phyloP scores from a whole-genome alignment of 1,139 yeast genomes.

The Zygoascus meyerae region DNA sequence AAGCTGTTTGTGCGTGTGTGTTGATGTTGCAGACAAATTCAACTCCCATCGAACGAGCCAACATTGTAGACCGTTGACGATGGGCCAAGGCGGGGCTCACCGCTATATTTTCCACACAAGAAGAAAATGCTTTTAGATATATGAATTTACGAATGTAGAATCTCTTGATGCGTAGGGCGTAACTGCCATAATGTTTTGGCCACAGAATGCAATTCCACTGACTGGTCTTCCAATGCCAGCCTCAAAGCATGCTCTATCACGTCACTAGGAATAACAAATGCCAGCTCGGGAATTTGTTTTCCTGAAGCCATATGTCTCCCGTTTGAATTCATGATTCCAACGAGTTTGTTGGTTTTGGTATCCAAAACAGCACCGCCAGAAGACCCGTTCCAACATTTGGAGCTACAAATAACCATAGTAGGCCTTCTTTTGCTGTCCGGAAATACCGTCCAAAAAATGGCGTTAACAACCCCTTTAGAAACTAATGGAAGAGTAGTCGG shows the following conservation, averaged over 20 bases:
- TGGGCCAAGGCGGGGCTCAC: no score
- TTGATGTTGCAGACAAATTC: no score
- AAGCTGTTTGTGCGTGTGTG: no score
- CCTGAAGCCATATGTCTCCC: conserved; percentile 41
- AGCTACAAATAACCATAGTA: conserved; percentile 47
- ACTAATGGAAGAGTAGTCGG: conserved; percentile 35
- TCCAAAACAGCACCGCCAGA: conserved; percentile 63
- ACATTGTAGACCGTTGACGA: no score
- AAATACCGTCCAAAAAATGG: conserved; percentile 15
- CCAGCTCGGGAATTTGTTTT: conserved; percentile 41
- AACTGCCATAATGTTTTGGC: conserved; percentile 16
- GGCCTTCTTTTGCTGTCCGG: conserved; percentile 16
- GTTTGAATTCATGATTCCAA: conserved; percentile 62
- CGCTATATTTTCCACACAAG: no score
- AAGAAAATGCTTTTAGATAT: no score
- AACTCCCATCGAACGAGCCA: no score
- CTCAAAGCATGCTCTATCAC: conserved; percentile 26
- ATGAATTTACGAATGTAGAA: no score
- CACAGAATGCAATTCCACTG: conserved; percentile 10
- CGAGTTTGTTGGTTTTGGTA: conserved; percentile 31
- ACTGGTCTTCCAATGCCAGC: conserved; percentile 14
- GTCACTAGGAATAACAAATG: conserved; percentile 41
- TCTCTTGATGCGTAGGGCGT: conserved; percentile 12
- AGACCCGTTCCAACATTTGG: conserved; percentile 74
- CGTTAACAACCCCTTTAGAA: conserved; percentile 44